phyloP scores from a whole-genome alignment of 106 monocot species.

The Dioscorea alata region DNA sequence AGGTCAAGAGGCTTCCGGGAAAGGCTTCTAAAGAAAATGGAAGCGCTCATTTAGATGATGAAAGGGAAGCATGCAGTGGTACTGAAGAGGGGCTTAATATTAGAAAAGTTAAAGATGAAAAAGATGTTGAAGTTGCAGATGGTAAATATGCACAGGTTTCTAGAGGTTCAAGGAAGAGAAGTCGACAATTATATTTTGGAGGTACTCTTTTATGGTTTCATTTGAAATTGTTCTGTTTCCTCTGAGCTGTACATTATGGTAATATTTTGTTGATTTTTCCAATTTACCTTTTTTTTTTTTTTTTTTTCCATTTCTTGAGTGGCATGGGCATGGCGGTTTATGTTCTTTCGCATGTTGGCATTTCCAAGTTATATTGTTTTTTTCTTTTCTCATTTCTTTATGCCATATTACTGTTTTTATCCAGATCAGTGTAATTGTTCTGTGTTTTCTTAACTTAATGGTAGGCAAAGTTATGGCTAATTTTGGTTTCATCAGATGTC shows the following conservation, averaged over 20 bases:
- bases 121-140: conserved; percentile 24
- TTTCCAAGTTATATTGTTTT: no score
- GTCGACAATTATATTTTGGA: conserved; percentile 65
- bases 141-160: conserved; percentile 29
- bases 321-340: no score
- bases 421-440: no score
- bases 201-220: conserved; percentile 26
- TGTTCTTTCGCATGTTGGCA: no score
- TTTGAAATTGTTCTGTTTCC: conserved; percentile 4
- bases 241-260: no score
- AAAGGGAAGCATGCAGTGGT: conserved; percentile 94
- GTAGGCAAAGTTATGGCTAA: no score
- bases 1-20: conserved; percentile 35
- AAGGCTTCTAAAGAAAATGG: conserved; percentile 33
- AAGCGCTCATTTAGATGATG: conserved; percentile 60
- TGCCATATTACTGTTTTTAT: no score
- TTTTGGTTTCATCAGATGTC: no score
- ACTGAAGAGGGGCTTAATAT: conserved; percentile 75
- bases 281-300: not conserved
- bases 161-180: conserved; percentile 49
- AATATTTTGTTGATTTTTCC: no score
- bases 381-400: no score
- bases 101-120: conserved; percentile 46
- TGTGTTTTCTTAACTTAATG: no score
- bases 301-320: no score